phyloP scores from a whole-genome alignment of 495 filamentous ascomycete genomes.

The Tuber borchii region DNA sequence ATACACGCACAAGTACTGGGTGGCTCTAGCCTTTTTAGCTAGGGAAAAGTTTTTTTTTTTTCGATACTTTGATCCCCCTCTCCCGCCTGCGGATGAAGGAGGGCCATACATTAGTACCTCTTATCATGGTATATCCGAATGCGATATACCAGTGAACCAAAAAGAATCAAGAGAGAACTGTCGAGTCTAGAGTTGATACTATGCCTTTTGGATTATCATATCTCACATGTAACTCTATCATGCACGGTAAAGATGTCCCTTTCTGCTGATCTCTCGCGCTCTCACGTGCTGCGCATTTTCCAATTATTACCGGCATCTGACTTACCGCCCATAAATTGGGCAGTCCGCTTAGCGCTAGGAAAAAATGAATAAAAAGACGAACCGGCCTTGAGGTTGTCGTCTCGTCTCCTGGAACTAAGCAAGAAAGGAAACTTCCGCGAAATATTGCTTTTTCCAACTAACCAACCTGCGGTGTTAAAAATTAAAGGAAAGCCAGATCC shows the following conservation, averaged over 20 bases:
- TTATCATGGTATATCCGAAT: not conserved
- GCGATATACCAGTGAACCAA: not conserved
- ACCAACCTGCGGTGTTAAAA: not conserved
- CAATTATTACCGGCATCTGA: not conserved
- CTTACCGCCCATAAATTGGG: too few species aligned
- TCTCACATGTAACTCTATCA: not conserved
- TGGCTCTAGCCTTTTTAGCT: constrained; percentile 2
- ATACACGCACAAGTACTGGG: not conserved
- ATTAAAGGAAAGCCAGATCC: not conserved
- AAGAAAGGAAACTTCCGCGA: not conserved
- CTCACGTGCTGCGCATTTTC: not conserved
- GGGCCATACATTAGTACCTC: not conserved
- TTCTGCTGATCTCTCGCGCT: constrained; percentile 1
- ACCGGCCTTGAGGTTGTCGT: not conserved
- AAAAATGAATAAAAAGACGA: not conserved
- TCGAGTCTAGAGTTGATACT: not conserved
- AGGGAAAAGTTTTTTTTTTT: constrained; percentile 11
- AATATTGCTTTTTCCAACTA: not conserved
- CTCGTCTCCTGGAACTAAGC: too few species aligned
- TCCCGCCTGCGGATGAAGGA: not conserved
- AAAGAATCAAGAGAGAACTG: not conserved
- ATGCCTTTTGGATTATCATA: not conserved
- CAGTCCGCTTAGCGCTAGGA: not conserved
- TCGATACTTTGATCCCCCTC: not conserved
- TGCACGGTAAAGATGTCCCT: not conserved